Conservation (phyloP, 2,329 filamentous ascomycete species). For the Ophiostoma angusticollis region DNA sequence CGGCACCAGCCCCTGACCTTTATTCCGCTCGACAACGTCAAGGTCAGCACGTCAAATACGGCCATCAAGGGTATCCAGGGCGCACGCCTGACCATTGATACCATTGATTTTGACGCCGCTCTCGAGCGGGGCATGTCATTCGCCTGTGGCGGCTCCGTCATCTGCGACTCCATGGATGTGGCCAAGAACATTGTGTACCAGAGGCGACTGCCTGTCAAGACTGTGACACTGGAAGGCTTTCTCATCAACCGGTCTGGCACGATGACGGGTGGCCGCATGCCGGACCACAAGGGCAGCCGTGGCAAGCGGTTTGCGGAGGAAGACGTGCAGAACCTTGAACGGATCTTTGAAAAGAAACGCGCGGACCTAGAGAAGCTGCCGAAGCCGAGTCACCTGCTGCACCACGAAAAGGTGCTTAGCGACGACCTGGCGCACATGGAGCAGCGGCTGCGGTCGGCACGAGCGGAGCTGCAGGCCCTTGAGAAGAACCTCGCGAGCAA, state of each 20-base stretch:
- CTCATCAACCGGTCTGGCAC: conserved; percentile 93
- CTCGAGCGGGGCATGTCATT: conserved; percentile 89
- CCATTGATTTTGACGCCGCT: conserved; percentile 81
- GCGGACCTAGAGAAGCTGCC: conserved; percentile 71
- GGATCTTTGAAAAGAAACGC: conserved; percentile 60
- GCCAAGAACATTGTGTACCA: conserved; percentile 86
- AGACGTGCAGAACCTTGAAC: conserved; percentile 74
- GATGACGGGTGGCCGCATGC: conserved; percentile 88
- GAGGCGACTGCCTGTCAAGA: conserved; percentile 76
- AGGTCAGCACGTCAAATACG: conserved; percentile 81
- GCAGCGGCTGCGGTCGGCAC: conserved; percentile 56
- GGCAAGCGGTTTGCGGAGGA: conserved; percentile 72
- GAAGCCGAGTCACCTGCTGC: conserved; percentile 59
- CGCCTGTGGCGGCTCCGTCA: conserved; percentile 86
- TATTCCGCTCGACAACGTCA: conserved; percentile 93
- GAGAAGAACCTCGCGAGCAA: conserved; percentile 78
- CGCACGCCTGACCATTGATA: conserved; percentile 84
- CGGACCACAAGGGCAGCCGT: conserved; percentile 59
- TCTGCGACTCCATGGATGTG: conserved; percentile 76
- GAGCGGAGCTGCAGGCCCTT: conserved; percentile 64
- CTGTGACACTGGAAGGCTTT: conserved; percentile 87
- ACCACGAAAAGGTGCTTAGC: conserved; percentile 69
- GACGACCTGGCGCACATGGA: conserved; percentile 70
- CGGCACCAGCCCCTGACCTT: conserved; percentile 81
- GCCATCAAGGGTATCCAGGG: conserved; percentile 81